phyloP scores from a whole-genome alignment of 78 protist species.

The Dictyostelium brefeldianum region DNA sequence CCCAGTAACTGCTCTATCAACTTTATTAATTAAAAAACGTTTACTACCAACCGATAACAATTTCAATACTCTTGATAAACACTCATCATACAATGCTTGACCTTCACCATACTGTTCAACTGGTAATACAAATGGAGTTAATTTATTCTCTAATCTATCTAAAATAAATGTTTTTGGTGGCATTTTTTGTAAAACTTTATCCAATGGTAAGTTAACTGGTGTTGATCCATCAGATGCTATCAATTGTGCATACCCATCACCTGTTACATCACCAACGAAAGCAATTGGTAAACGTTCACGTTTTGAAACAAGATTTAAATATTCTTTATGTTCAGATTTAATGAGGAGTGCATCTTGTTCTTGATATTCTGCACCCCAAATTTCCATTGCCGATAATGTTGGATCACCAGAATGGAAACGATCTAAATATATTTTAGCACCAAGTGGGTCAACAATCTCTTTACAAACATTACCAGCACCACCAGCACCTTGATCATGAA shows the following conservation, averaged over 20 bases:
- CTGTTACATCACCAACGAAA: slow-evolving; percentile 87
- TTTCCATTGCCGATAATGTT: slow-evolving; percentile 89
- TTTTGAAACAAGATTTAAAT: slow-evolving; percentile 65
- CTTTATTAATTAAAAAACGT: slow-evolving; percentile 94
- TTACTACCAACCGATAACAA: slow-evolving; percentile 93
- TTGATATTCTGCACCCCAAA: slow-evolving; percentile 96
- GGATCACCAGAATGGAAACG: slow-evolving; percentile 76
- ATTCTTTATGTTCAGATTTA: slow-evolving; percentile 18
- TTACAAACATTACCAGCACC: slow-evolving; percentile 93
- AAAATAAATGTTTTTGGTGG: slow-evolving; percentile 86
- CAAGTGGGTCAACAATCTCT: slow-evolving; percentile 90
- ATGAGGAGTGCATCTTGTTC: slow-evolving; percentile 89
- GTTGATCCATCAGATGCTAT: slow-evolving; percentile 33
- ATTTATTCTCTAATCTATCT: neutral
- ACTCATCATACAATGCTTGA: neutral
- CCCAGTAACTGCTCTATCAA: slow-evolving; percentile 94
- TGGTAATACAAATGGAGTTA: slow-evolving; percentile 55
- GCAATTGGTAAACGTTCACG: slow-evolving; percentile 88
- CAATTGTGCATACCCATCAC: slow-evolving; percentile 84
- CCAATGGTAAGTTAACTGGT: slow-evolving; percentile 84
- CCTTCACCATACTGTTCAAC: neutral
- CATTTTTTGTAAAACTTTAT: slow-evolving; percentile 86
- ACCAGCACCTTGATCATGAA: slow-evolving; percentile 95
- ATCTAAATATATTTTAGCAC: slow-evolving; percentile 81
- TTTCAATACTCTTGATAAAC: slow-evolving; percentile 83